A percentile compares a stretch with the other conserved stretches of the same genome.
Evolutionary conservation across 257 asterid genomes (phyloP).

Genomic region (Solanum chilense): DNA sequence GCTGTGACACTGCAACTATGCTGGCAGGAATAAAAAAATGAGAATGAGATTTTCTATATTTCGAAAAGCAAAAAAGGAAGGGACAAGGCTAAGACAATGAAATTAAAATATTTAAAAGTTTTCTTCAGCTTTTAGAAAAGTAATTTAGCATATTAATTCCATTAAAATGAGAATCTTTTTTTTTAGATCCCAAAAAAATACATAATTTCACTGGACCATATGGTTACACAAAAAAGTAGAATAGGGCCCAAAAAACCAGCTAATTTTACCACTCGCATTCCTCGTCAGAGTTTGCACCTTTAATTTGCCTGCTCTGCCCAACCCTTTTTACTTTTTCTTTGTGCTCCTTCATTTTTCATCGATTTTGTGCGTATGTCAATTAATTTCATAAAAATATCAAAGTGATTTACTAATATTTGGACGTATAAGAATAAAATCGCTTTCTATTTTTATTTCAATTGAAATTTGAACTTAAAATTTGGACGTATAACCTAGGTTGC

Average conservation of each 20-base stretch:
- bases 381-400: background rate
- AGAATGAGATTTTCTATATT: background rate
- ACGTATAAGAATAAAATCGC: background rate
- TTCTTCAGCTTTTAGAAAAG: background rate
- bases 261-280: constrained; percentile 5
- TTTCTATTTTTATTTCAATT: background rate
- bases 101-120: background rate
- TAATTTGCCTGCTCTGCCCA: background rate
- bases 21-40: background rate
- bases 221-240: background rate
- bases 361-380: background rate
- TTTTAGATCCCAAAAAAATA: background rate
- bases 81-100: background rate
- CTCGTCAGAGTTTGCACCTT: constrained; percentile 5
- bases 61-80: background rate
- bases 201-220: background rate
- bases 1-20: background rate
- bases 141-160: background rate
- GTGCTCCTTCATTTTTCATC: background rate
- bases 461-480: background rate
- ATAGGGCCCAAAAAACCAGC: constrained; percentile 10
- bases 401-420: background rate
- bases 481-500: no score
- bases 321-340: background rate
- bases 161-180: background rate